Conservation (phyloP, 495 filamentous ascomycete species). For the Penicillium roqueforti region DNA sequence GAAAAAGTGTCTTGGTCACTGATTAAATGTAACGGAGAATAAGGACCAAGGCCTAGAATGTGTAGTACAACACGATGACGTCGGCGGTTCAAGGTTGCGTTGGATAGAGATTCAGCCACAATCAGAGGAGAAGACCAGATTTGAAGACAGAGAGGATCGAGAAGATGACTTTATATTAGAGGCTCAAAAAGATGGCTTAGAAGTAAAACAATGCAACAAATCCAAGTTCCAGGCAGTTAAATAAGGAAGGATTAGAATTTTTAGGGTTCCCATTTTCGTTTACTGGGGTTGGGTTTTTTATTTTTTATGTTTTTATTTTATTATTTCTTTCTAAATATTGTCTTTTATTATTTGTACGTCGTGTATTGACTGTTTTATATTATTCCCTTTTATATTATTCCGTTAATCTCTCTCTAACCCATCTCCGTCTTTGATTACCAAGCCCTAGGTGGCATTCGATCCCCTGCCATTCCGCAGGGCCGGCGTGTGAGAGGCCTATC, state of each 20-base stretch:
- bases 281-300: slow-evolving; percentile 18
- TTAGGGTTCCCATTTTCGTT: slow-evolving; percentile 30
- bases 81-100: neutral
- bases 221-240: neutral
- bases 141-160: slow-evolving; percentile 1
- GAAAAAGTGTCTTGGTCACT: neutral
- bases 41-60: slow-evolving; percentile 6
- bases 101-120: slow-evolving; percentile 3
- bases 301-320: slow-evolving; percentile 5
- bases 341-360: neutral
- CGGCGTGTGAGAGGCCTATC: no score
- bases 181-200: slow-evolving; percentile 18
- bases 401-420: slow-evolving; percentile 13
- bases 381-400: slow-evolving; percentile 1
- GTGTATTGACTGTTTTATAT: neutral
- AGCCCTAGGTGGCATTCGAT: no score
- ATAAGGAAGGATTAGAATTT: slow-evolving; percentile 17
- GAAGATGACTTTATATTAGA: slow-evolving; percentile 24
- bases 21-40: slow-evolving; percentile 7
- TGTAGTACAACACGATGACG: slow-evolving; percentile 11
- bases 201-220: slow-evolving; percentile 6
- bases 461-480: no score
- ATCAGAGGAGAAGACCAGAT: neutral
- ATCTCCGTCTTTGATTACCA: no score
- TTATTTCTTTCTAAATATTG: slow-evolving; percentile 9